Percentiles rank a stretch among this genome's conserved stretches.
These are phyloP conservation scores for Sporisorium reilianum DNA, from an alignment of 1,284 basidiomycete species.

Conservation along the genomic window DNA sequence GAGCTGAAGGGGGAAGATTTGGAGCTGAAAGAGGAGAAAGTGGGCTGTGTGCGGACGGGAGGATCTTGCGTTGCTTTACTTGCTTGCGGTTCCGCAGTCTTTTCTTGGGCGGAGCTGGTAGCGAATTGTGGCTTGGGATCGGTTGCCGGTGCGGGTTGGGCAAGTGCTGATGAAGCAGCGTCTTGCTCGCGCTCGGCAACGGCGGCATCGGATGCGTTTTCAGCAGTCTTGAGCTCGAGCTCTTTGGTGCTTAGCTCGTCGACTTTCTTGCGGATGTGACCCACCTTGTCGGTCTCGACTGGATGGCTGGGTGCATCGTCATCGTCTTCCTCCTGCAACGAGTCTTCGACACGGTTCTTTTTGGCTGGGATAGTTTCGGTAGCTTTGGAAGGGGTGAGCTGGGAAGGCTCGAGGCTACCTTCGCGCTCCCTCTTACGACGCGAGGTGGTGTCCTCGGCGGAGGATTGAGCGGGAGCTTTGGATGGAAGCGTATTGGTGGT, in stretches of 20 bases:
- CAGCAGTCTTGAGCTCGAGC: slow-evolving; percentile 29
- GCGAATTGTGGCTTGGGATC: neutral
- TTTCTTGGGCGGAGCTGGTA: neutral
- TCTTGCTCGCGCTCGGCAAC: slow-evolving; percentile 1
- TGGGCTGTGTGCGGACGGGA: slow-evolving; percentile 47
- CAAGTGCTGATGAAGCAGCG: neutral
- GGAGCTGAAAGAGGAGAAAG: slow-evolving; percentile 54
- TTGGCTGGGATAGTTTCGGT: slow-evolving; percentile 55
- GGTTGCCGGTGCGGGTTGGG: neutral
- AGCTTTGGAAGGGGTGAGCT: slow-evolving; percentile 23
- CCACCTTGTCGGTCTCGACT: slow-evolving; percentile 57
- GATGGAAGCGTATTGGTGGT: slow-evolving; percentile 16
- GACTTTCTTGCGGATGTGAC: slow-evolving; percentile 61
- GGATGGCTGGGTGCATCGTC: slow-evolving; percentile 1
- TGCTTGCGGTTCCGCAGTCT: slow-evolving; percentile 7
- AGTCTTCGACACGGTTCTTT: slow-evolving; percentile 58
- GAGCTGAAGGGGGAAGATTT: slow-evolving; percentile 51
- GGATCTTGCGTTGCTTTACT: slow-evolving; percentile 17
- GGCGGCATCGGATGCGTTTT: neutral
- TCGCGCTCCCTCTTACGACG: slow-evolving; percentile 59
- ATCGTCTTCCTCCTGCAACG: slow-evolving; percentile 34
- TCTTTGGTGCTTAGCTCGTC: slow-evolving; percentile 52
- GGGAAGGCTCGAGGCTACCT: slow-evolving; percentile 57
- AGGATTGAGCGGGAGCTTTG: slow-evolving; percentile 17
- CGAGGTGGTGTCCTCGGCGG: slow-evolving; percentile 33